These are phyloP conservation scores for Phytopythium kandeliae DNA, from an alignment of 352 stramenopile species.

Conservation along the genomic window DNA sequence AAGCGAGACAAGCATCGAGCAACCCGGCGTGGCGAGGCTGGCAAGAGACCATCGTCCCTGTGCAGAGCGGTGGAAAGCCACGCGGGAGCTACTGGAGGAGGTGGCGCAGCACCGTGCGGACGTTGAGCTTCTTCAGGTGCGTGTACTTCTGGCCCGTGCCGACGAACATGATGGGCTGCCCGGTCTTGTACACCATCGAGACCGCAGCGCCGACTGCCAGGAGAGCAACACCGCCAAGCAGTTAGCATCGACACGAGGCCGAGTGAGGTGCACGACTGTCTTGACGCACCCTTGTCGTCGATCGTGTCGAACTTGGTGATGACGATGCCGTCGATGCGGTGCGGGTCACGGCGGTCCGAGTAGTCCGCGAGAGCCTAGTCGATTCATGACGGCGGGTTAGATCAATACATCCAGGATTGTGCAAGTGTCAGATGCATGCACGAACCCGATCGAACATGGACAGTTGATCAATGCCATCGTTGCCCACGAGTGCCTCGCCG, in stretches of 20 bases:
- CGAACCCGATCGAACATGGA: slow-evolving; percentile 91
- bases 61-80: too few relatives aligned
- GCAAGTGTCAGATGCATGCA: slow-evolving; percentile 1
- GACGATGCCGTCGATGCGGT: slow-evolving; percentile 97
- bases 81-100: slow-evolving; percentile 79
- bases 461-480: slow-evolving; percentile 98
- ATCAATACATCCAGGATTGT: slow-evolving; percentile 5
- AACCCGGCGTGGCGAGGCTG: too few relatives aligned
- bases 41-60: too few relatives aligned
- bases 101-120: slow-evolving; percentile 93
- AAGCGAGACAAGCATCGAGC: too few relatives aligned
- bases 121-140: slow-evolving; percentile 97
- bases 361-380: slow-evolving; percentile 84
- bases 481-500: slow-evolving; percentile 98
- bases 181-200: slow-evolving; percentile 98
- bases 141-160: slow-evolving; percentile 99
- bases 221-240: slow-evolving; percentile 3
- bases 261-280: not conserved
- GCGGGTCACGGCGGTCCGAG: slow-evolving; percentile 77
- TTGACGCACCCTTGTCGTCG: slow-evolving; percentile 91
- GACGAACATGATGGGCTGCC: slow-evolving; percentile 98
- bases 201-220: slow-evolving; percentile 95
- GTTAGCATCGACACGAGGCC: not conserved
- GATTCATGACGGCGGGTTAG: slow-evolving; percentile 4
- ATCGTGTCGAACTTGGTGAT: slow-evolving; percentile 99